phyloP scores from a whole-genome alignment of 495 filamentous ascomycete genomes.

The Evernia prunastri region DNA sequence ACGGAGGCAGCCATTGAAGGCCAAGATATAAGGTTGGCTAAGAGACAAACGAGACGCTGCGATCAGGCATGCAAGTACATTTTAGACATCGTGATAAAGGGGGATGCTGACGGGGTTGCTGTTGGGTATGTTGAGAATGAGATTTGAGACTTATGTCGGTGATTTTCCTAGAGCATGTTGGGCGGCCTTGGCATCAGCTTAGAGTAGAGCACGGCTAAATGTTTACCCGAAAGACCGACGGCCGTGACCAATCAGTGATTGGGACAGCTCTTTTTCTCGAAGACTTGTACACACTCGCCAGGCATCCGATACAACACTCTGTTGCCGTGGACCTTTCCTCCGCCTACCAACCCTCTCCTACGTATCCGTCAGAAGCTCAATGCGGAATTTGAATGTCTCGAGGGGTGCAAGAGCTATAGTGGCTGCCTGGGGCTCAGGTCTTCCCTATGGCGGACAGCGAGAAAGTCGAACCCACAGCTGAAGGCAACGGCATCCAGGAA shows the following conservation, averaged over 20 bases:
- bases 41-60: neutral
- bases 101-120: neutral
- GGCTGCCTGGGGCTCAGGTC: slow-evolving; percentile 18
- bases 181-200: slow-evolving; percentile 9
- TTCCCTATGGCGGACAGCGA: slow-evolving; percentile 22
- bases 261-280: slow-evolving; percentile 1
- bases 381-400: slow-evolving; percentile 4
- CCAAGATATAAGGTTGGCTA: neutral
- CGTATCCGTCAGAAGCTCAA: neutral
- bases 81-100: neutral
- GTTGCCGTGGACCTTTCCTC: neutral
- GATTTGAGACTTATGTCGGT: slow-evolving; percentile 1
- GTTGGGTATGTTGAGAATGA: slow-evolving; percentile 6
- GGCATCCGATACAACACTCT: neutral
- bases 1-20: slow-evolving; percentile 24
- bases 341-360: neutral
- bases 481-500: neutral
- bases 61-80: neutral
- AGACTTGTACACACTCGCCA: neutral
- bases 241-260: slow-evolving; percentile 13
- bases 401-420: slow-evolving; percentile 15
- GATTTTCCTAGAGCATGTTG: slow-evolving; percentile 15
- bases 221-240: neutral
- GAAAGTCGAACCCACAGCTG: slow-evolving; percentile 7
- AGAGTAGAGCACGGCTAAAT: neutral